Evolutionary conservation across 2,329 filamentous ascomycete species (phyloP), one percentile per base, ranked within the genome.

Genomic region (Trichophaea hybrida): DNA sequence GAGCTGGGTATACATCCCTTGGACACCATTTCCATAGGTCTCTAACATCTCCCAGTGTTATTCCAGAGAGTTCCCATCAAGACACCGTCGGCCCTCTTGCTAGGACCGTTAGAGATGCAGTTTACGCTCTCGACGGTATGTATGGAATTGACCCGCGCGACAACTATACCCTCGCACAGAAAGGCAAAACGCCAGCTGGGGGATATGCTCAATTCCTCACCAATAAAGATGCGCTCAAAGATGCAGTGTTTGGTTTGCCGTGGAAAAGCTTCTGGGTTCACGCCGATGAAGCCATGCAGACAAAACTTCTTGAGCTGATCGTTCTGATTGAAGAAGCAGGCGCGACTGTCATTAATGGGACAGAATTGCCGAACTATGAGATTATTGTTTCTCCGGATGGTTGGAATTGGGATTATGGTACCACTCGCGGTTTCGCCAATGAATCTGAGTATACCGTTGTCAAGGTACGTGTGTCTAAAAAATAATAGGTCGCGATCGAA

Each of bases 361-460:
- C 83, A 0, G 85, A 89, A 68, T 75, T 89, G 1, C 80, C 46
- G 24, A 74, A 80, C 69, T 78, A 80, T 66, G 71, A 82, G 67
- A 78, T 73, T 0, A 79, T 86, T 31, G 77, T 88, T 10, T 79
- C 78, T 35, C 82, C 80, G 0, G 70, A 78, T 53, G 82, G 83
- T n/a, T 89, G 84, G 84, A 75, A 88, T 70, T 89, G 85, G 78
- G 83, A 85, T 67, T 84, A 80, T 63, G 83, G 84, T 12, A 75
- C 73, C 5, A 76, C 74, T 1, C 78, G 82, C 3, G 82, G 82
- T 1, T 81, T 74, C 66, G 73, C 81, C n/a, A 86, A 88, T 61
- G 80, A 87, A 71, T 86, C 82, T 12, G 84, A 88, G 70, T 88
- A 83, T 71, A 85, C 81, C 0, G 80, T 84, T 53, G 76, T 88